Evolutionary conservation across 331 rosid species (phyloP), one percentile per base, ranked within the genome.

Genomic region (Quercus lobata): DNA sequence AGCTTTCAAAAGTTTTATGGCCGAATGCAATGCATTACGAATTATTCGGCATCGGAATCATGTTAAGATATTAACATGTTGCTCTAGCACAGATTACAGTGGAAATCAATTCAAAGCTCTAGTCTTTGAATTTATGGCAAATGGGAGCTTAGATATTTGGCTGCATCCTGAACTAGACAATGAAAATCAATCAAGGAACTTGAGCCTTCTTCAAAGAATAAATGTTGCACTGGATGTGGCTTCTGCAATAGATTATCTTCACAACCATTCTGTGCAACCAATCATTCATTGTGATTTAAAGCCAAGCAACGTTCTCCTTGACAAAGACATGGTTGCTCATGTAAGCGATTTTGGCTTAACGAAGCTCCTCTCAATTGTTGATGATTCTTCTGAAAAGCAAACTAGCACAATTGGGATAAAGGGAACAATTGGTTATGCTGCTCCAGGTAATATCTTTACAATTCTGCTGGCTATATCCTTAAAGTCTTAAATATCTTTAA

Each of bases 241-340:
- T 49, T 71, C 71, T 37, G 87, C 92, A n/a, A 22, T 90, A 70
- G 81, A 85, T 56, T 88, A 90, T 79, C 84, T 88, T 79, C 92
- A 81, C 74, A 69, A 73, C 49, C 82, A 79, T 5, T 90, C 10
- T 37, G 10, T 2, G 10, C 44, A 37, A 37, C 44, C 44, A 37
- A 37, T 37, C 2, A 37, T 37, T 37, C 44, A 37, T 7, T 37
- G 10, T 37, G 44, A 37, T 37, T 37, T 37, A 37, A 37, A 37
- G 44, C 44, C 44, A 37, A 37, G 44, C 10, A 37, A 37, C 2
- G 9, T 37, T 37, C 44, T 37, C 2, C 44, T 37, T 37, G 44
- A 37, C 44, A 37, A 37, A 37, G 44, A 37, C 44, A 37, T 37
- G 44, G 44, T 37, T 7, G 44, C 44, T 37, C 44, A 7, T 37